phyloP scores from a whole-genome alignment of 345 rosid species.

The Pistacia integerrima region DNA sequence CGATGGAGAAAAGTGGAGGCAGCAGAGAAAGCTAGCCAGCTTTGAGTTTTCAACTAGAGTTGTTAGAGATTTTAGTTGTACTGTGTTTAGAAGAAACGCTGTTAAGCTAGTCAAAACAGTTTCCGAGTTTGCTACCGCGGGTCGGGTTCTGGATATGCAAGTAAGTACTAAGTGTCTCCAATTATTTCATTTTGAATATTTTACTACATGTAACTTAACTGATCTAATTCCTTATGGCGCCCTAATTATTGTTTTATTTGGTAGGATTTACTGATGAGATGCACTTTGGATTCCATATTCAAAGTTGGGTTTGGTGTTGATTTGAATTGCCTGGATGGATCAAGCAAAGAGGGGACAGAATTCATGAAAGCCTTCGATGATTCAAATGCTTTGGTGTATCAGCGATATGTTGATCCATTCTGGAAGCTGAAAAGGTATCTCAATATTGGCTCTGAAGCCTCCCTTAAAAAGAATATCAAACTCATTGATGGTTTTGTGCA shows the following conservation, averaged over 20 bases:
- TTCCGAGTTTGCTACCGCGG: conserved; percentile 28
- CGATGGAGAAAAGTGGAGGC: conserved; percentile 81
- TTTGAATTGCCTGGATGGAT: conserved; percentile 57
- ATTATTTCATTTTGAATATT: too few relatives aligned
- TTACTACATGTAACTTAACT: too few relatives aligned
- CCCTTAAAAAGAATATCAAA: conserved; percentile 48
- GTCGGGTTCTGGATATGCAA: conserved; percentile 59
- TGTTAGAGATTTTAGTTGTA: conserved; percentile 70
- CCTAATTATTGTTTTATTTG: too few relatives aligned
- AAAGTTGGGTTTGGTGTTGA: conserved; percentile 86
- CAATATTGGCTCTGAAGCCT: conserved; percentile 58
- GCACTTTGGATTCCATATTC: conserved; percentile 69
- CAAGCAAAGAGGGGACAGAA: conserved; percentile 41
- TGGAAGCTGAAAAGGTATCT: conserved; percentile 69
- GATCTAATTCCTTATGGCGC: background rate
- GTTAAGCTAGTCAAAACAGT: conserved; percentile 44
- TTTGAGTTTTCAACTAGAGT: conserved; percentile 72
- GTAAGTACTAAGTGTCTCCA: conserved; percentile 29
- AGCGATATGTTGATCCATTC: conserved; percentile 60
- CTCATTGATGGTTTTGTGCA: conserved; percentile 52
- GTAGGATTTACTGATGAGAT: conserved; percentile 68
- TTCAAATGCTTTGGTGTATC: conserved; percentile 45
- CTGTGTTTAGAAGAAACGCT: conserved; percentile 62
- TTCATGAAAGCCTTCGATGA: conserved; percentile 83
- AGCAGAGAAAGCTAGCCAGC: conserved; percentile 82